Conservation (phyloP, 345 rosid species). For the Populus simonii region DNA sequence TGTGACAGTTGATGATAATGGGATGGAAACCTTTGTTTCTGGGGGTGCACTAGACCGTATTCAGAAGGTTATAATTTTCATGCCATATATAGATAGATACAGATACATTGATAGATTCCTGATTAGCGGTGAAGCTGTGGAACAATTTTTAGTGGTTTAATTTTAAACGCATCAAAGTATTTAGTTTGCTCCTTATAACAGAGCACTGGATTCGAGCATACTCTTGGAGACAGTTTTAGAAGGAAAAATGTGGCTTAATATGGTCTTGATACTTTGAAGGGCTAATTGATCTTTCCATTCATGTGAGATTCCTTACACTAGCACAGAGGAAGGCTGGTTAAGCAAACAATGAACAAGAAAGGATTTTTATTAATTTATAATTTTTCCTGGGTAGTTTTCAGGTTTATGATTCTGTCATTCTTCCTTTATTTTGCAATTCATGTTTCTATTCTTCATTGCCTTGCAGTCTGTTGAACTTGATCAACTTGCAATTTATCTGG, state of each 20-base stretch:
- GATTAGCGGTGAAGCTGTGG: neutral
- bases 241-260: neutral
- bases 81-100: neutral
- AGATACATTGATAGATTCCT: neutral
- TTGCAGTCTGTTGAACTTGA: constrained; percentile 87
- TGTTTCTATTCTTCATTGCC: constrained; percentile 7
- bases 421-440: constrained; percentile 9
- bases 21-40: constrained; percentile 84
- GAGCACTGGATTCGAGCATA: neutral
- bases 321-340: neutral
- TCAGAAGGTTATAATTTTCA: constrained; percentile 61
- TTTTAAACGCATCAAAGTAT: neutral
- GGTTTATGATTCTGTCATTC: neutral
- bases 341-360: neutral
- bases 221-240: neutral
- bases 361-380: neutral
- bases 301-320: neutral
- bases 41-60: constrained; percentile 71
- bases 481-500: constrained; percentile 87
- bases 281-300: neutral
- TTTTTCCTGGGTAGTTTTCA: neutral
- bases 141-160: neutral
- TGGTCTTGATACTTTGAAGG: neutral
- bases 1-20: constrained; percentile 83
- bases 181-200: neutral